phyloP scores from a whole-genome alignment of 768 basidiomycete species.

The Inosperma sp. region DNA sequence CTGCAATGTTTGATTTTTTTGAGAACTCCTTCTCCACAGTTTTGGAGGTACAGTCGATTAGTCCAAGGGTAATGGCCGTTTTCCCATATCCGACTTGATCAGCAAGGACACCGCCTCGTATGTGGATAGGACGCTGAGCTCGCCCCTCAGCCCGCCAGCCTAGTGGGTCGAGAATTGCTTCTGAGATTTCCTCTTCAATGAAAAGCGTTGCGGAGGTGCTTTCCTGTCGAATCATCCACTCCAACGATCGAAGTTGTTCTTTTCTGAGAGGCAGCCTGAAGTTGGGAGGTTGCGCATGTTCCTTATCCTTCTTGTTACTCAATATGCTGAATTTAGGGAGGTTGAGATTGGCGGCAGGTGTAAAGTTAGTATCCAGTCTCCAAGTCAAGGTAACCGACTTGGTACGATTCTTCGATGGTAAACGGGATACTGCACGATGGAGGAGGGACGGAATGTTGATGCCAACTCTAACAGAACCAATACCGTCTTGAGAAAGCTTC shows the following conservation, averaged over 20 bases:
- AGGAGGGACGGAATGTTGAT: slow-evolving; percentile 83
- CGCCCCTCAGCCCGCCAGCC: slow-evolving; percentile 96
- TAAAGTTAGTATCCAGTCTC: slow-evolving; percentile 77
- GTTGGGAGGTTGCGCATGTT: slow-evolving; percentile 72
- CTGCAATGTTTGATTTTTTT: slow-evolving; percentile 42
- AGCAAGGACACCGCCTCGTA: slow-evolving; percentile 89
- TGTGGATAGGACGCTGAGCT: slow-evolving; percentile 65
- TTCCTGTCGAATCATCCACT: slow-evolving; percentile 91
- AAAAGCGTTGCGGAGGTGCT: slow-evolving; percentile 60
- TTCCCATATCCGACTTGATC: slow-evolving; percentile 98
- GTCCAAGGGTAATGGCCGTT: slow-evolving; percentile 88
- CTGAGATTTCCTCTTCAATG: slow-evolving; percentile 91
- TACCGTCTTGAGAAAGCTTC: slow-evolving; percentile 53
- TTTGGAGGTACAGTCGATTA: slow-evolving; percentile 70
- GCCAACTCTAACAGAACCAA: slow-evolving; percentile 76
- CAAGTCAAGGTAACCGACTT: slow-evolving; percentile 59
- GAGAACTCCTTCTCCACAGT: slow-evolving; percentile 55
- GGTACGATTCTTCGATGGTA: slow-evolving; percentile 55
- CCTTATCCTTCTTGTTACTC: slow-evolving; percentile 71
- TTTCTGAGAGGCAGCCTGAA: slow-evolving; percentile 71
- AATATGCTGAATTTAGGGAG: slow-evolving; percentile 63
- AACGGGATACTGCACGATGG: slow-evolving; percentile 78
- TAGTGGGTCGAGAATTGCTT: slow-evolving; percentile 78
- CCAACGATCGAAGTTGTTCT: slow-evolving; percentile 86
- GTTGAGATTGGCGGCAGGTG: slow-evolving; percentile 53